A percentile compares a stretch with the other conserved stretches of the same genome.
Evolutionary conservation across 2,329 filamentous ascomycete species (phyloP).

Genomic region (Verticillium alfalfae): DNA sequence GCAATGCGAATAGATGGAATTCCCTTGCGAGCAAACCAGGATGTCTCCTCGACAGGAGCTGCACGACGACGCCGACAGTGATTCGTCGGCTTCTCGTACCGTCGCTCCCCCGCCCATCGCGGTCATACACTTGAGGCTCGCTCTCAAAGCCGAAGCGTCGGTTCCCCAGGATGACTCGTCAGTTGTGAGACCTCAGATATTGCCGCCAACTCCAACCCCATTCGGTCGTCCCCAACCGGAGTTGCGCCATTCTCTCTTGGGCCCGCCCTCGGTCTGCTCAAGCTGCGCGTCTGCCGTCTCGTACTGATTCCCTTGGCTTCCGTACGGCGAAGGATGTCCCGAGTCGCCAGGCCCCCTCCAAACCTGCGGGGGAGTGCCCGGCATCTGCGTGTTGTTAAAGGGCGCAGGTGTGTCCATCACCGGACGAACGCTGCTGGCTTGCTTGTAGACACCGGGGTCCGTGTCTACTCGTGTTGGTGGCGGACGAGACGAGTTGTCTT

Average conservation of each 20-base stretch:
- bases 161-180: background rate
- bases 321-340: constrained; percentile 37
- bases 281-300: constrained; percentile 29
- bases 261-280: constrained; percentile 32
- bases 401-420: constrained; percentile 55
- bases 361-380: constrained; percentile 44
- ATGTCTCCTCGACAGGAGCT: background rate
- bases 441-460: constrained; percentile 79
- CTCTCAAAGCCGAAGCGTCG: background rate
- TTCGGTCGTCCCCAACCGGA: constrained; percentile 49
- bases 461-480: constrained; percentile 68
- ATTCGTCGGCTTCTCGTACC: background rate
- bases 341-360: constrained; percentile 40
- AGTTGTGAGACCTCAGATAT: constrained; percentile 22
- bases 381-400: constrained; percentile 26
- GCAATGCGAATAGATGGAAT: constrained; percentile 14
- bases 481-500: constrained; percentile 51
- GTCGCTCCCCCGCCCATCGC: background rate
- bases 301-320: constrained; percentile 22
- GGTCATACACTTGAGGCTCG: background rate
- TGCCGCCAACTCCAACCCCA: constrained; percentile 42
- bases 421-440: constrained; percentile 78
- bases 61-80: background rate
- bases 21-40: background rate
- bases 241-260: constrained; percentile 52